Conservation (phyloP, 2,329 filamentous ascomycete genomes). For the Pseudogymnoascus sp. region DNA sequence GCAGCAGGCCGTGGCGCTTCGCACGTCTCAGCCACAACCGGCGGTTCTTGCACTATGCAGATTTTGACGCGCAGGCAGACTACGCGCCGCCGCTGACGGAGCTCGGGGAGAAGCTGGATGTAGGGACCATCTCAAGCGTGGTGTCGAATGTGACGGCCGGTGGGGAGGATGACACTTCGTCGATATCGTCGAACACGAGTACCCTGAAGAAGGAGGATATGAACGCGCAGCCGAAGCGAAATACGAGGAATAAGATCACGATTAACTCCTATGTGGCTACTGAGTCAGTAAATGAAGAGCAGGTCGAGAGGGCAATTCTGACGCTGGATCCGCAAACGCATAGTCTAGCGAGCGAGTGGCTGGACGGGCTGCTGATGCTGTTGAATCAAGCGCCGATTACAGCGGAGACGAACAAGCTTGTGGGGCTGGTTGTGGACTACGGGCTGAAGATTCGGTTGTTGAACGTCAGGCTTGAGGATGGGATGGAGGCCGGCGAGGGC, state of each 20-base stretch:
- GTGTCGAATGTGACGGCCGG: slow-evolving; percentile 67
- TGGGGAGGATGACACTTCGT: slow-evolving; percentile 36
- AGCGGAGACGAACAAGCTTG: slow-evolving; percentile 86
- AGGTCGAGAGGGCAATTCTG: slow-evolving; percentile 66
- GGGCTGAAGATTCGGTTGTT: slow-evolving; percentile 86
- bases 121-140: slow-evolving; percentile 82
- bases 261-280: slow-evolving; percentile 65
- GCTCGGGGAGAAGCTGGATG: slow-evolving; percentile 75
- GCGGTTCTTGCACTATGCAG: slow-evolving; percentile 80
- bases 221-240: slow-evolving; percentile 13
- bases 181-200: slow-evolving; percentile 35
- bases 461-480: slow-evolving; percentile 80
- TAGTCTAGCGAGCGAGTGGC: slow-evolving; percentile 86
- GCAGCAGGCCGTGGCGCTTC: slow-evolving; percentile 60
- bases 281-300: slow-evolving; percentile 26
- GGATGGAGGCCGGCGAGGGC: slow-evolving; percentile 53
- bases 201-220: slow-evolving; percentile 34
- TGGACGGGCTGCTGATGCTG: slow-evolving; percentile 91
- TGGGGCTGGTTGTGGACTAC: slow-evolving; percentile 79
- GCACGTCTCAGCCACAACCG: slow-evolving; percentile 86
- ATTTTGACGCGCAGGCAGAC: slow-evolving; percentile 62
- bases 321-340: slow-evolving; percentile 77
- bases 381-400: slow-evolving; percentile 94
- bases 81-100: slow-evolving; percentile 65
- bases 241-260: slow-evolving; percentile 73